Percentiles rank a stretch among this genome's conserved stretches.
phyloP scores from a whole-genome alignment of 345 rosid species.

The Zanthoxylum bungeanum region DNA sequence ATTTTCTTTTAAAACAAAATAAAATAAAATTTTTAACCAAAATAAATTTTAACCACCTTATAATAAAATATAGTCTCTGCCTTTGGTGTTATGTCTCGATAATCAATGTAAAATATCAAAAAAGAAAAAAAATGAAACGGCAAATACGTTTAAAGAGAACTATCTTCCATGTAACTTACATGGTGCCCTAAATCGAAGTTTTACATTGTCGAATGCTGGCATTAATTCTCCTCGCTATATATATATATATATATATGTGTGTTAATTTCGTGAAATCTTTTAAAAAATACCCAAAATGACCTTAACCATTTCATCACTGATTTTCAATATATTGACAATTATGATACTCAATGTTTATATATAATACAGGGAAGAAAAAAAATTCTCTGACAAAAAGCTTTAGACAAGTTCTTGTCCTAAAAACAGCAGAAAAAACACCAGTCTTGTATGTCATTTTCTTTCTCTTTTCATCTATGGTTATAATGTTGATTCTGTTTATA shows the following conservation, averaged over 20 bases:
- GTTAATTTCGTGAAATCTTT: background rate
- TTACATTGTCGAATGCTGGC: background rate
- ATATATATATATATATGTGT: too few relatives aligned
- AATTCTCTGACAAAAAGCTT: background rate
- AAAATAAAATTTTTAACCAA: too few relatives aligned
- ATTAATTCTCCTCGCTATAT: background rate
- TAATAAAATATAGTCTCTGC: too few relatives aligned
- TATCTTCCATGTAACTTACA: conserved; percentile 5
- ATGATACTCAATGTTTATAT: background rate
- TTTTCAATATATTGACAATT: background rate
- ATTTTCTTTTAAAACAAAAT: too few relatives aligned
- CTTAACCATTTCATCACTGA: background rate
- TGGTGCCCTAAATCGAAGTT: background rate
- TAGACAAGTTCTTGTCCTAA: background rate
- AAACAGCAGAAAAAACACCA: background rate
- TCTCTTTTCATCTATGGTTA: background rate
- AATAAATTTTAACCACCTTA: too few relatives aligned
- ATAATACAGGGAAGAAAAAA: background rate
- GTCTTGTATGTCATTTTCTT: conserved; percentile 7
- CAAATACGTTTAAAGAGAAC: background rate
- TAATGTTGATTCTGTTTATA: background rate
- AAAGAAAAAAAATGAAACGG: background rate
- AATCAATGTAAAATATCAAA: too few relatives aligned
- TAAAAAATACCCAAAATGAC: background rate
- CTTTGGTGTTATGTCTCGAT: too few relatives aligned